These are phyloP conservation scores for Cystofilobasidium capitatum DNA, from an alignment of 768 basidiomycete genomes.

Conservation along the genomic window DNA sequence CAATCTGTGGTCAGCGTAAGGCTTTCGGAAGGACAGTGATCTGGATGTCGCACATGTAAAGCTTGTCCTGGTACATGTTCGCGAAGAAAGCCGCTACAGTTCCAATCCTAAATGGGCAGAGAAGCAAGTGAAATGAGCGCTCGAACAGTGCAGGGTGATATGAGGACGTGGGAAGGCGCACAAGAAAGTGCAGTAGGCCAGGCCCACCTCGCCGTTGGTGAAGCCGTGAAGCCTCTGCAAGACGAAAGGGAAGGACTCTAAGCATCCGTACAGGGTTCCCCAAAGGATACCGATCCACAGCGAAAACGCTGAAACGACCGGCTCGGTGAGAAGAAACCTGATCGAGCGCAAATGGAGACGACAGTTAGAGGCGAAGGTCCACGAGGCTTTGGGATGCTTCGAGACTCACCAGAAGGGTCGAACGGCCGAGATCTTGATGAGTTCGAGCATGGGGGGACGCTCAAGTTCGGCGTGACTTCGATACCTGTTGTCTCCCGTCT, in stretches of 20 bases:
- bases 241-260: conserved; percentile 42
- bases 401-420: conserved; percentile 56
- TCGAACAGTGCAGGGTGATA: neutral
- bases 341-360: neutral
- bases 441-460: conserved; percentile 46
- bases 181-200: conserved; percentile 51
- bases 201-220: conserved; percentile 51
- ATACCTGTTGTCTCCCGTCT: conserved; percentile 56
- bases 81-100: conserved; percentile 29
- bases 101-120: conserved; percentile 33
- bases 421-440: conserved; percentile 62
- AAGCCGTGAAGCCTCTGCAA: conserved; percentile 55
- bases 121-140: too few relatives aligned
- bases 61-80: conserved; percentile 35
- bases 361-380: neutral
- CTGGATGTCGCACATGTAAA: conserved; percentile 34
- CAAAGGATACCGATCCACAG: conserved; percentile 42
- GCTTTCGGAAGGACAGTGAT: neutral
- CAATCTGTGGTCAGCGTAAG: neutral
- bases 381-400: neutral
- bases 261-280: conserved; percentile 57
- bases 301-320: conserved; percentile 57
- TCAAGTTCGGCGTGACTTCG: conserved; percentile 58
- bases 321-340: conserved; percentile 58
- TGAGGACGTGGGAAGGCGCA: conserved; percentile 22